Evolutionary conservation across 257 asterid genomes (phyloP).

Genomic region (Anisodus tanguticus): DNA sequence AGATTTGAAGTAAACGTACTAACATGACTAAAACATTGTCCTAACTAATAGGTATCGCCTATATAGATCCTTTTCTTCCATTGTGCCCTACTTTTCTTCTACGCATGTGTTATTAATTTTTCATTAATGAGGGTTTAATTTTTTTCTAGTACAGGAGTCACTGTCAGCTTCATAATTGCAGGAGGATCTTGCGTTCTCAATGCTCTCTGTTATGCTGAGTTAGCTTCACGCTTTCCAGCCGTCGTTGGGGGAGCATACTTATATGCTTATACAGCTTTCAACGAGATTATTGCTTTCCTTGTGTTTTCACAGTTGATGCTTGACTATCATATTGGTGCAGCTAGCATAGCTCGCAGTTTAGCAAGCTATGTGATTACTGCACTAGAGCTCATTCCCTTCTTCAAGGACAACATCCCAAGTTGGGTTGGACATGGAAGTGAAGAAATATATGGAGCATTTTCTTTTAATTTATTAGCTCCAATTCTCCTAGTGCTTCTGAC

Average conservation of each 20-base stretch:
- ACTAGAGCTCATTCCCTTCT: slow-evolving; percentile 77
- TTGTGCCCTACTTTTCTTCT: slow-evolving; percentile 4
- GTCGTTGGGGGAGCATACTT: slow-evolving; percentile 98
- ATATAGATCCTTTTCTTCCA: background rate
- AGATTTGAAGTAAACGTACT: background rate
- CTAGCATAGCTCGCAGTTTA: slow-evolving; percentile 97
- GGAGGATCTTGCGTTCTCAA: slow-evolving; percentile 85
- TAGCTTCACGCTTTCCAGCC: slow-evolving; percentile 95
- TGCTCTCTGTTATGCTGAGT: slow-evolving; percentile 94
- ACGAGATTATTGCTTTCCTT: slow-evolving; percentile 91
- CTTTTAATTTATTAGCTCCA: slow-evolving; percentile 85
- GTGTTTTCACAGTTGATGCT: slow-evolving; percentile 94
- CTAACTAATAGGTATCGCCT: slow-evolving; percentile 16
- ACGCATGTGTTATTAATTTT: background rate
- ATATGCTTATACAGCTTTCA: slow-evolving; percentile 91
- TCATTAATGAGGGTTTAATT: slow-evolving; percentile 35
- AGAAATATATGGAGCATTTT: slow-evolving; percentile 66
- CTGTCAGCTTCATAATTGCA: slow-evolving; percentile 83
- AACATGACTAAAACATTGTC: background rate
- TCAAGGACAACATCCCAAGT: slow-evolving; percentile 67
- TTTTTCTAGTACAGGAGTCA: slow-evolving; percentile 69
- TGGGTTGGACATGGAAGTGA: slow-evolving; percentile 93
- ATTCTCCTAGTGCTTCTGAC: slow-evolving; percentile 71
- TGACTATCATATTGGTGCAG: slow-evolving; percentile 97
- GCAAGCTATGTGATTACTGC: slow-evolving; percentile 76